Base-by-base conservation (phyloP, 2,329 filamentous ascomycete genomes). In the Alternaria angustiovoidea region DNA sequence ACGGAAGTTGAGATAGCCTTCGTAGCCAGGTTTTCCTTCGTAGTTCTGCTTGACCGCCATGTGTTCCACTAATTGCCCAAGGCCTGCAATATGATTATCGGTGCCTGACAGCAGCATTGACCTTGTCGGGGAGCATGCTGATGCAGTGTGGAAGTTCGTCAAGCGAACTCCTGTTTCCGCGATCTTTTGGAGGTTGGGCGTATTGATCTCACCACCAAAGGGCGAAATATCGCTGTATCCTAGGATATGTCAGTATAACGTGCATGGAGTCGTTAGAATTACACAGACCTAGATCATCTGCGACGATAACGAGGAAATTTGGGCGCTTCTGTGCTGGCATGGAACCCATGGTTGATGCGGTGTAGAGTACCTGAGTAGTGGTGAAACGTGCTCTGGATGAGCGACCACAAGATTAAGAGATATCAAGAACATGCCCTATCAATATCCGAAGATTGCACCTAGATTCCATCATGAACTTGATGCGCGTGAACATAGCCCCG, bases 81-180 rank as follows among this genome's bases (percentile, higher is more conserved):
- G 78, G 1, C 87, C 84, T 11, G 84, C 83, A 55, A 86, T 86
- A 68, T 86, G 86, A 65, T 88, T 82, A 67, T 88, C 86, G 0
- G 87, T 89, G 3, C 87, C 87, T 0, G 86, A 88, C 82, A 89
- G 85, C 64, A 90, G 83, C 88, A 90, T 90, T 20, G 87, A 85
- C 32, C 87, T 80, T 2, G 86, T 87, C 1, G 88, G 88, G 47
- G 87, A 89, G 75, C 87, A 90, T 47, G 87, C 87, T 2, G 87
- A 85, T 0, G 88, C 87, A 2, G 86, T 85, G 68, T 90, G 88
- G 72, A 88, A 89, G 67, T 88, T 85, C 0, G 87, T 89, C 68
- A 89, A 87, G 5, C 87, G 83, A 22, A 89, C 74, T 20, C 86
- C 77, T 68, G 77, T 77, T 58, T 62, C 62, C 26, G 77, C 75